Evolutionary conservation across 345 rosid species (phyloP), one percentile per base, ranked within the genome.

Genomic region (Lagerstroemia speciosa): DNA sequence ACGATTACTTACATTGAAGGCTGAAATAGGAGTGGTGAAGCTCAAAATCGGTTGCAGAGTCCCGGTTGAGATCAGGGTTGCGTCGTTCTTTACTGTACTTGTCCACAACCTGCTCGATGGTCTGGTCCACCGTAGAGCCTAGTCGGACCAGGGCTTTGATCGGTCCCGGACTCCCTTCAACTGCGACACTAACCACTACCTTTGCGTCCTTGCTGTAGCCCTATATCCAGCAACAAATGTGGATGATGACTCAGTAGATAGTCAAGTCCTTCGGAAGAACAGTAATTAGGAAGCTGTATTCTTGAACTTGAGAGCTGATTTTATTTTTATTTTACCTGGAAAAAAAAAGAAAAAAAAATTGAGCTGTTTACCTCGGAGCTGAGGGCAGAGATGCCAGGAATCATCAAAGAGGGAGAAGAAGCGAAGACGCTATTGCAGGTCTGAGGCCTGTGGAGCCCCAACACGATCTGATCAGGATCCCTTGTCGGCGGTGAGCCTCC

Each of bases 81-180:
- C 96, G 68, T 34, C 96, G 80, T 83, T 93, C 93, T 81, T 87
- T 80, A 36, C 41, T 27, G 22, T 93, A 93, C 74, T 86, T 88
- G 16, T 80, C 78, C 8, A 81, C 79, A 29, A 88, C 86, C 29
- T 79, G 71, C 73, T 83, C 82, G 64, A 90, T 86, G 0, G 88
- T 82, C 37, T 93, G 88, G 55, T 82, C 84, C 20, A 90, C 96
- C 67, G 74, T 88, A 15, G 88, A 86, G n/a, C 85, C 89, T 67
- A 83, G 71, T 76, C 85, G 83, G 55, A 83, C 85, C 88, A 90
- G 78, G 15, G 86, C 70, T 79, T 84, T 82, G 27, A 87, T 76
- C 1, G 98, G 96, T 63, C 97, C 98, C 3, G 97, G 89, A 79
- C 98, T 93, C 73, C 97, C 98, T 83, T 90, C 96, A 4, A 93